A percentile compares a stretch with the other conserved stretches of the same genome.
These are phyloP conservation scores for Botrytis porri DNA, from an alignment of 2,329 filamentous ascomycete species.

Conservation along the genomic window DNA sequence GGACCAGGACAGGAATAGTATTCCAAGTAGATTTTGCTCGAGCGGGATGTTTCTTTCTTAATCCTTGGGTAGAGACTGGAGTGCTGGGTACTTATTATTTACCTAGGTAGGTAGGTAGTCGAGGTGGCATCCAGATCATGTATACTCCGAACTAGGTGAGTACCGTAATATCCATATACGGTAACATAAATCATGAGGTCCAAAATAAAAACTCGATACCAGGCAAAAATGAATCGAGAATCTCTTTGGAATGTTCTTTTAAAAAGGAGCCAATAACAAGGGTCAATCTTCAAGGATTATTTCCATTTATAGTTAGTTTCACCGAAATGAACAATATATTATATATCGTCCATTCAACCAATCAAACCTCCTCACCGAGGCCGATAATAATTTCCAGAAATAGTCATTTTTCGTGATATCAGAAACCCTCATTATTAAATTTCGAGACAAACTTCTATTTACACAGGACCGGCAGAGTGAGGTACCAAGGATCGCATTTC, in stretches of 20 bases:
- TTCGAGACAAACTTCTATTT: background rate
- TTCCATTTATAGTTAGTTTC: background rate
- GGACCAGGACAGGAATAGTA: background rate
- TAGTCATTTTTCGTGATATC: background rate
- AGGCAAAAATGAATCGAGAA: background rate
- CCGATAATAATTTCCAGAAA: background rate
- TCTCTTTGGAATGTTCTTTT: constrained; percentile 5
- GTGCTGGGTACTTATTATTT: background rate
- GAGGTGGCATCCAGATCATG: background rate
- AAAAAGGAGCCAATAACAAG: background rate
- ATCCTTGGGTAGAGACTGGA: background rate
- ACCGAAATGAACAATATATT: background rate
- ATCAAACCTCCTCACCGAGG: background rate
- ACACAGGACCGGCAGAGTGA: background rate
- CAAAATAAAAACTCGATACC: background rate
- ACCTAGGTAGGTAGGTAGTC: no score
- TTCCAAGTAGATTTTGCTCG: background rate
- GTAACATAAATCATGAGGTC: background rate
- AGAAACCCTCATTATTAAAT: background rate
- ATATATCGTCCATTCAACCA: background rate
- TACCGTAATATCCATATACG: no score
- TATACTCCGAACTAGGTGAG: no score
- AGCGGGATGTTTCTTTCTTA: background rate
- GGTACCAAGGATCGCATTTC: background rate
- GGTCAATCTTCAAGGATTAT: background rate